Evolutionary conservation across 768 basidiomycete species (phyloP).

Genomic region (Boletus tomentosulus): DNA sequence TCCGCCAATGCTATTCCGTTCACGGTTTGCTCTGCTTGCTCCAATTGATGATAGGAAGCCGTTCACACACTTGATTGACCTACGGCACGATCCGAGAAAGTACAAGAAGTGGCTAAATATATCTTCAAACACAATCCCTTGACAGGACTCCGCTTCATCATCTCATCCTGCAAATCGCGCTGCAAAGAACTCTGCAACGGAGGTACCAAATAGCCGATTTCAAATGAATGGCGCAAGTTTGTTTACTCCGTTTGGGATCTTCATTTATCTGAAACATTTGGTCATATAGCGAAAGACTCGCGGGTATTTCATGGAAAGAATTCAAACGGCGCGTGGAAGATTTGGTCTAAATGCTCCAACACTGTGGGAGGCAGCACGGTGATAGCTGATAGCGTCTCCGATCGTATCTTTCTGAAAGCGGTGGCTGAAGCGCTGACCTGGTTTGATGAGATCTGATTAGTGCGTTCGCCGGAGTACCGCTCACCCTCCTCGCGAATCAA

Average conservation of each 20-base stretch:
- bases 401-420: not conserved
- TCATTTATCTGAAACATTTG: not conserved
- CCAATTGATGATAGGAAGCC: not conserved
- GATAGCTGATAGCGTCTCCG: not conserved
- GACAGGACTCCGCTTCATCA: not conserved
- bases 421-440: not conserved
- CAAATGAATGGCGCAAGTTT: not conserved
- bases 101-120: not conserved
- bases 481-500: not conserved
- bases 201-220: not conserved
- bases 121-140: not conserved
- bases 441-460: not conserved
- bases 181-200: not conserved
- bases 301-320: not conserved
- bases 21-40: not conserved
- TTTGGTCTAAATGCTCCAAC: not conserved
- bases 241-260: not conserved
- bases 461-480: not conserved
- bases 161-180: not conserved
- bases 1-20: not conserved
- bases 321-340: not conserved
- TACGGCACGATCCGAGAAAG: not conserved
- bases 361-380: not conserved
- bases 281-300: not conserved
- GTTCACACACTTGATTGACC: not conserved